Base-by-base conservation (phyloP, 371 early-diverging fungal genomes). In the Paramicrosporidium saccamoebae region DNA sequence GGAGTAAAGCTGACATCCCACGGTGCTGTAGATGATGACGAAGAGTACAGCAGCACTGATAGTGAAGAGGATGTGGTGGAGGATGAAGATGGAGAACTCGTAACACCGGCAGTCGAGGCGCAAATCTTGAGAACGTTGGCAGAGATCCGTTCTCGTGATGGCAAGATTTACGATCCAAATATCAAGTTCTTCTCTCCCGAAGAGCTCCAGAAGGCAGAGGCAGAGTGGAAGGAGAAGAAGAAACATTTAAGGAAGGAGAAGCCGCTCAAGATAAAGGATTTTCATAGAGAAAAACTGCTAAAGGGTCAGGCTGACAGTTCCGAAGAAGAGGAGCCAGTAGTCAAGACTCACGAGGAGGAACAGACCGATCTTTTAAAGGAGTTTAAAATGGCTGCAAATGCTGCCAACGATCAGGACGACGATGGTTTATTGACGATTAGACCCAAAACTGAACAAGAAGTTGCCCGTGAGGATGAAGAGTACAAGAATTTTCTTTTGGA, bases 1-100 rank as follows among this genome's bases (percentile, higher is more conserved):
- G 72, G 78, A n/a, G n/a, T n/a, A n/a, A n/a, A n/a, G n/a, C 24
- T 72, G 64, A 28, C 65, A 81, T 31, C 58, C 67, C 9, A 42
- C 64, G 24, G 44, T 58, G 7, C 33, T 77, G 19, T 32, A 5
- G 72, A 66, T 16, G 48, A 63, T 9, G 52, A 61, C 4, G 59
- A 63, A 15, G 54, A 49, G 18, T 42, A 46, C 5, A 34, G 41
- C 14, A 17, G 23, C 10, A 30, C 45, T 22, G 28, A 10, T 33
- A 31, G 28, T 4, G 39, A 46, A 14, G 42, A 29, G 2, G 14
- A 37, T 9, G 20, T 24, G 7, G 33, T 12, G 6, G 90, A 88
- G 29, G 92, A 90, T 44, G 81, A 81, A 24, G 46, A 48, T 12
- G 81, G 68, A 6, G 62, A 58, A 22, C 46, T 78, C 20, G 41